Percentiles rank a stretch among this genome's conserved stretches.
These are phyloP conservation scores for Nemophila menziesii DNA, from an alignment of 257 asterid genomes.

Conservation along the genomic window DNA sequence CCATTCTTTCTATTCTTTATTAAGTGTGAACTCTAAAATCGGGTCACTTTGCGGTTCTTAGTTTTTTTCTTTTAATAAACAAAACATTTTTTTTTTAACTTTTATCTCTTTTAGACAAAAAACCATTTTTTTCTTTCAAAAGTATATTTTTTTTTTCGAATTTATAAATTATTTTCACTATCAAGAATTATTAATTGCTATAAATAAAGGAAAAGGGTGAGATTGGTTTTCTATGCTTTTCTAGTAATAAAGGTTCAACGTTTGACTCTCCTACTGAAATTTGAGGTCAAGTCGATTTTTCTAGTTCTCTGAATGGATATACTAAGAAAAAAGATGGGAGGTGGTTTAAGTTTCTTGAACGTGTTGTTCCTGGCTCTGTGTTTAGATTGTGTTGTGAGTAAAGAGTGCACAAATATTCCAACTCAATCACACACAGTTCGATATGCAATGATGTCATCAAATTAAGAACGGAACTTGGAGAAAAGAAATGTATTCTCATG, in stretches of 20 bases:
- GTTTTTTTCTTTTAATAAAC: not conserved
- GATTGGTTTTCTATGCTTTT: slow-evolving; percentile 6
- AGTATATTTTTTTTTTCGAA: slow-evolving; percentile 13
- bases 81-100: slow-evolving; percentile 3
- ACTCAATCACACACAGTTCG: slow-evolving; percentile 52
- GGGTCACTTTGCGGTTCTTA: slow-evolving; percentile 7
- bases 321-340: not conserved
- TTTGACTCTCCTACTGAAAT: not conserved
- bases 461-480: slow-evolving; percentile 58
- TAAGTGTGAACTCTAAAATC: not conserved
- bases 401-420: slow-evolving; percentile 57
- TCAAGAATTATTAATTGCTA: slow-evolving; percentile 11
- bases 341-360: slow-evolving; percentile 6
- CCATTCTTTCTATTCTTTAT: slow-evolving; percentile 24
- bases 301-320: not conserved
- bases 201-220: slow-evolving; percentile 7
- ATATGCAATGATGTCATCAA: slow-evolving; percentile 40
- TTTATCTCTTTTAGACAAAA: slow-evolving; percentile 8
- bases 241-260: not conserved
- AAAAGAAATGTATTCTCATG: slow-evolving; percentile 44
- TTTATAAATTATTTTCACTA: slow-evolving; percentile 16
- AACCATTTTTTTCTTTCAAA: slow-evolving; percentile 36
- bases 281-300: not conserved
- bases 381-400: slow-evolving; percentile 23
- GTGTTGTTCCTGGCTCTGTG: slow-evolving; percentile 15